Base-by-base conservation (phyloP, 2,329 filamentous ascomycete species). In the Fusarium humuli region DNA sequence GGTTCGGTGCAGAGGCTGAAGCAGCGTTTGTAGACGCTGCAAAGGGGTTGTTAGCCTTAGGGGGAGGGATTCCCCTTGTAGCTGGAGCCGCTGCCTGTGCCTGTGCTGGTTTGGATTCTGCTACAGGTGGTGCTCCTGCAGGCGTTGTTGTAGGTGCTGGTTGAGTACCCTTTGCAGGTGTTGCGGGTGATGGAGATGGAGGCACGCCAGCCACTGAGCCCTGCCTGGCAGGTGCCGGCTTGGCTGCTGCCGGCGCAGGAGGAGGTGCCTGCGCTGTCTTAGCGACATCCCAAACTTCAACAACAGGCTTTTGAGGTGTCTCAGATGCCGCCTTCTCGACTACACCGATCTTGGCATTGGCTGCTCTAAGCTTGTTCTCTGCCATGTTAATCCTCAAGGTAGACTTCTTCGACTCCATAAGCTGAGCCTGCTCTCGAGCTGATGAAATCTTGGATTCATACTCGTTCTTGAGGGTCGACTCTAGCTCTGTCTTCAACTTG, bases 201-300 rank as follows among this genome's bases (percentile, higher is more conserved):
- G 72, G 72, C 16, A 70, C 60, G 12, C 69, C 72, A 22, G 73
- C 63, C 20, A 57, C 62, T 14, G 75, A 70, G 6, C 63, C 62
- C 49, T 74, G 76, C 41, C 69, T 69, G 12, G 53, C 69, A 5
- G 76, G 75, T 13, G 72, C 65, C 12, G 72, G 61, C 58, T 76
- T 77, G 46, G 46, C 74, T 14, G 58, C 55, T 12, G 73, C 67
- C 27, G 75, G 65, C 8, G 72, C 65, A 20, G 75, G 67, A 7
- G 77, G 75, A n/a, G 76, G 71, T 18, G 78, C 72, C 42, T 78
- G 77, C 23, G 80, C 76, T 22, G 56, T 84, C 80, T 95, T 94
- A 0, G 92, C 94, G 57, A 92, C 83, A 69, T 91, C 90, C 92
- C 93, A 98, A 1, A 98, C 94, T 79, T 98, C 94, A 12, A 84